A percentile compares a stretch with the other conserved stretches of the same genome.
Conservation (phyloP, 768 basidiomycete genomes). For the Russula lepida region DNA sequence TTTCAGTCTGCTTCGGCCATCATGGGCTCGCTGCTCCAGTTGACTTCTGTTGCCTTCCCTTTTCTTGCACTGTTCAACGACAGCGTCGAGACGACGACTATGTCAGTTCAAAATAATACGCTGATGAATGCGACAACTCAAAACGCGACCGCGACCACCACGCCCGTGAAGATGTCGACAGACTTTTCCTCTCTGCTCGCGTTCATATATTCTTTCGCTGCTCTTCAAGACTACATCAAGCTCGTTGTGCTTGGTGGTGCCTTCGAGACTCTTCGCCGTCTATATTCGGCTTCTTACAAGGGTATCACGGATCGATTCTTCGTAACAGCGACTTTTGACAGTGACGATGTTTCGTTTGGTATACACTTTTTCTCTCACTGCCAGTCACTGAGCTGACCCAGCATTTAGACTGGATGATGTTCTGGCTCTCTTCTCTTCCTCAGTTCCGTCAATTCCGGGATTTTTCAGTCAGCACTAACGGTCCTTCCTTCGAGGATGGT, state of each 20-base stretch:
- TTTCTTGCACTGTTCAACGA: constrained; percentile 2
- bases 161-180: constrained; percentile 14
- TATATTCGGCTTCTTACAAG: constrained; percentile 36
- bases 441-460: constrained; percentile 51
- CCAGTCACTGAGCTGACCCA: constrained; percentile 3
- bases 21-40: constrained; percentile 4
- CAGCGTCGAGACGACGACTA: not conserved
- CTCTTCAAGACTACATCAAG: constrained; percentile 55
- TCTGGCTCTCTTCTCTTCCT: constrained; percentile 56
- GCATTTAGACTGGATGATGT: constrained; percentile 55
- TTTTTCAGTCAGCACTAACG: constrained; percentile 41
- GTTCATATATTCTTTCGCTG: constrained; percentile 45
- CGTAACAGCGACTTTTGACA: constrained; percentile 53
- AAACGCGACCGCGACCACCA: not conserved
- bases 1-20: not conserved
- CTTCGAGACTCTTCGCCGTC: constrained; percentile 50
- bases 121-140: not conserved
- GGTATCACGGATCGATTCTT: constrained; percentile 45
- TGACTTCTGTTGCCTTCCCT: not conserved
- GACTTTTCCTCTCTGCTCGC: constrained; percentile 33
- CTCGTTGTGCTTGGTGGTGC: constrained; percentile 53
- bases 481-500: constrained; percentile 31
- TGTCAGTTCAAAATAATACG: not conserved
- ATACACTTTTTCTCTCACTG: constrained; percentile 21
- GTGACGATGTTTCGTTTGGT: constrained; percentile 52